Base-by-base conservation (phyloP, 1,284 basidiomycete genomes). In the Malassezia sp. region DNA sequence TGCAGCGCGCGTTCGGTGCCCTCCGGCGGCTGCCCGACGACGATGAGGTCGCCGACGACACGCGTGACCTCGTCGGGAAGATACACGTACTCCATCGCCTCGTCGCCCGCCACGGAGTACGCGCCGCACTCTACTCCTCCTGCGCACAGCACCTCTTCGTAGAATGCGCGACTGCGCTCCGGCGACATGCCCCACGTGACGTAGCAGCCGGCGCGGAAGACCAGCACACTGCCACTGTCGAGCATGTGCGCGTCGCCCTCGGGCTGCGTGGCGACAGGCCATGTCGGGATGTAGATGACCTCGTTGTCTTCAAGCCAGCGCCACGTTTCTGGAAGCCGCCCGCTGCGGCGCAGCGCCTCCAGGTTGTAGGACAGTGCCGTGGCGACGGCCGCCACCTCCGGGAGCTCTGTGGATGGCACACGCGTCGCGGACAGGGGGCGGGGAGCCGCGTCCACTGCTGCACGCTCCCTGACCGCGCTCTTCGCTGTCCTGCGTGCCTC, bases 41-140 rank as follows among this genome's bases (percentile, higher is more conserved):
- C 63, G 28, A 69, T 55, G 12, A 69, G 49, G 39, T 67, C 66
- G 18, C 64, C 66, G 17, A 63, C 63, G 7, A 67, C 51, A 7
- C 64, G 56, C 2, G 66, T 69, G 0, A 45, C 41, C 45, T 66
- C 57, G 12, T 56, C 51, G 0, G 52, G 37, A 5, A 59, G 45
- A 18, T 56, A 53, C 32, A 67, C 55, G 26, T 57, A 68, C 34
- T 68, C 66, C 64, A 69, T 65, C 9, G 52, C 63, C 37, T 69
- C 66, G 38, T 69, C 66, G 24, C 66, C 66, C 12, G 63, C 48
- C 32, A 60, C 55, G 1, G 45, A 38, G 28, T 65, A 65, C 14
- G 41, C 38, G 2, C 41, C 53, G 0, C 52, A 27, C 34, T 69
- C 66, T 8, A 48, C 38, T 35, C 49, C 39, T 21, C 56, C 42